These are phyloP conservation scores for Salix caprea DNA, from an alignment of 345 rosid genomes.

Conservation along the genomic window DNA sequence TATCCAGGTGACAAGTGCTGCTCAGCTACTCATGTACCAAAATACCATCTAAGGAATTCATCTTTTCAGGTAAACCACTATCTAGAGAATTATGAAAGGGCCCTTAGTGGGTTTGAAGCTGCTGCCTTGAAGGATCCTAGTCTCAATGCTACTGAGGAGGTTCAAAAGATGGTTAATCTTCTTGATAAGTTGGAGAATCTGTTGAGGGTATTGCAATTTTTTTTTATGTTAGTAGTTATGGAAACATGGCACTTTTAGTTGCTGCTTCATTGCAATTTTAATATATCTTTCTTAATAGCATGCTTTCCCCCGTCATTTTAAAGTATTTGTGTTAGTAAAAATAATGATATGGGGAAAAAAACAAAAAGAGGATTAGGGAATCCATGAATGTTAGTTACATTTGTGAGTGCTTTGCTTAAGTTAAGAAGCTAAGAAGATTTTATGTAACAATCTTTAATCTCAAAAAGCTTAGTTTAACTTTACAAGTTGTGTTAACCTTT, in stretches of 20 bases:
- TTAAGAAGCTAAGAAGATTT: too few species aligned
- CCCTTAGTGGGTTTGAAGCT: slow-evolving; percentile 68
- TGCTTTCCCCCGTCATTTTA: background rate
- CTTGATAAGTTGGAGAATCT: slow-evolving; percentile 52
- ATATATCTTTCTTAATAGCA: background rate
- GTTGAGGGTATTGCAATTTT: slow-evolving; percentile 39
- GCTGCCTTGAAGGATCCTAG: slow-evolving; percentile 68
- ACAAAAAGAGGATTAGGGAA: too few species aligned
- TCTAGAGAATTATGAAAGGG: slow-evolving; percentile 73
- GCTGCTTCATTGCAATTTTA: background rate
- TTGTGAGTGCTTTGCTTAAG: too few species aligned
- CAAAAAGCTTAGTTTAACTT: background rate
- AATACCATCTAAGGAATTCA: slow-evolving; percentile 6
- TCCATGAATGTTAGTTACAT: too few species aligned
- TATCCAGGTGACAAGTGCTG: background rate
- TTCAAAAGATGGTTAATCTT: slow-evolving; percentile 52
- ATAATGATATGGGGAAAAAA: too few species aligned
- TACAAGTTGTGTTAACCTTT: background rate
- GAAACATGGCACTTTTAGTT: background rate
- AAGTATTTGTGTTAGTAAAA: background rate
- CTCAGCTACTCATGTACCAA: background rate
- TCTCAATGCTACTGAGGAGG: slow-evolving; percentile 58
- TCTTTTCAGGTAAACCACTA: slow-evolving; percentile 57
- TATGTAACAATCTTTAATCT: too few species aligned
- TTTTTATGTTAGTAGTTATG: background rate